phyloP scores from a whole-genome alignment of 768 basidiomycete genomes.

The Lactarius tabidus region DNA sequence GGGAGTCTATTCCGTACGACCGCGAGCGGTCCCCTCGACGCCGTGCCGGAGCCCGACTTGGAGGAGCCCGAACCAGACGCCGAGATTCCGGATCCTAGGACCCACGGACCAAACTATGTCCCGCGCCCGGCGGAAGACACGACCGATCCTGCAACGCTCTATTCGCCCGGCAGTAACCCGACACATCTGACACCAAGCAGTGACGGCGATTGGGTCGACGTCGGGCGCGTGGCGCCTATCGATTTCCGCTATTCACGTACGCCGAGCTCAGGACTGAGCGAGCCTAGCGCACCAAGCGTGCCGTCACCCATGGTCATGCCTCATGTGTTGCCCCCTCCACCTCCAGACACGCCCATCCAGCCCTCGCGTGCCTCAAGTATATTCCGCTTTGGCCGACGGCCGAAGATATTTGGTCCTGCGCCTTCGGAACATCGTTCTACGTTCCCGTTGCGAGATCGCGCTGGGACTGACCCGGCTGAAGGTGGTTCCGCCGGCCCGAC shows the following conservation, averaged over 20 bases:
- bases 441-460: slow-evolving; percentile 52
- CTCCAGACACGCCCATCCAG: slow-evolving; percentile 26
- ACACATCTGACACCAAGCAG: slow-evolving; percentile 26
- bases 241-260: slow-evolving; percentile 31
- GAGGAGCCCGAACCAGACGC: slow-evolving; percentile 24
- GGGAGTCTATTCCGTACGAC: slow-evolving; percentile 55
- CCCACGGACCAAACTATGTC: slow-evolving; percentile 53
- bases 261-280: slow-evolving; percentile 16
- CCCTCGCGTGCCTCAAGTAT: slow-evolving; percentile 19
- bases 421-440: slow-evolving; percentile 49
- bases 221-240: slow-evolving; percentile 45
- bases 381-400: slow-evolving; percentile 21
- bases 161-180: slow-evolving; percentile 28
- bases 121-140: slow-evolving; percentile 19
- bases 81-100: slow-evolving; percentile 50
- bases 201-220: slow-evolving; percentile 56
- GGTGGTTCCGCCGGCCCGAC: slow-evolving; percentile 33
- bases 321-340: slow-evolving; percentile 1
- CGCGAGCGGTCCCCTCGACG: slow-evolving; percentile 45
- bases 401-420: slow-evolving; percentile 27
- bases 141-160: slow-evolving; percentile 24
- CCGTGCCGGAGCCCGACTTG: slow-evolving; percentile 19
- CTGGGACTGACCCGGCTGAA: slow-evolving; percentile 28
- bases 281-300: slow-evolving; percentile 13
- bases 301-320: slow-evolving; percentile 11